phyloP scores from a whole-genome alignment of 768 basidiomycete species.

The Leucogyrophana mollusca region DNA sequence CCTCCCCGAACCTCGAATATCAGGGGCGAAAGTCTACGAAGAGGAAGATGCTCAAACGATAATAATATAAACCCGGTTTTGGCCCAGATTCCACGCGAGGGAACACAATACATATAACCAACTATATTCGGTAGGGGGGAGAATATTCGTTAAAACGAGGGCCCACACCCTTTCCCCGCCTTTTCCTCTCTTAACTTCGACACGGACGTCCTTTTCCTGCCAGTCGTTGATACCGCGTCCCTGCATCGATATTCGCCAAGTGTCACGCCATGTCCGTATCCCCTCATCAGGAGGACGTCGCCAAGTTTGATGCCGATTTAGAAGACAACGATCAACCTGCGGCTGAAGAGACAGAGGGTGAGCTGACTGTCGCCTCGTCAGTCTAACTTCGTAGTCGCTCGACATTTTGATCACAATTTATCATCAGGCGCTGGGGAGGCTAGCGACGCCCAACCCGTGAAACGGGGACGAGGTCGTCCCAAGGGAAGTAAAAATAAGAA shows the following conservation, averaged over 20 bases:
- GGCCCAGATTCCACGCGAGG: constrained; percentile 60
- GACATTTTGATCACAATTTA: constrained; percentile 15
- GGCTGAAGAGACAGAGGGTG: constrained; percentile 29
- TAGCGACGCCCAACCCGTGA: constrained; percentile 41
- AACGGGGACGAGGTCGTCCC: constrained; percentile 86
- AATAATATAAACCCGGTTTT: constrained; percentile 61
- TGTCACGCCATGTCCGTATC: constrained; percentile 58
- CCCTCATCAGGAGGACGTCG: constrained; percentile 51
- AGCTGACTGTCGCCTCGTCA: constrained; percentile 13
- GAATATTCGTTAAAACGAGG: constrained; percentile 77
- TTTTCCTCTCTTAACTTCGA: constrained; percentile 45
- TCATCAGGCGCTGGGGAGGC: constrained; percentile 40
- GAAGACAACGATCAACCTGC: constrained; percentile 47
- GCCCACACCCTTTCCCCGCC: constrained; percentile 62
- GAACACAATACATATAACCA: constrained; percentile 65
- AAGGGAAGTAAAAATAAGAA: constrained; percentile 84
- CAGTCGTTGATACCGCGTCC: constrained; percentile 18
- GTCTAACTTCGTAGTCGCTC: constrained; percentile 11
- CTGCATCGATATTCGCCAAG: constrained; percentile 24
- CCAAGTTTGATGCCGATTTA: constrained; percentile 59
- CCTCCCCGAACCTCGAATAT: constrained; percentile 45
- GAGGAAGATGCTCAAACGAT: constrained; percentile 48
- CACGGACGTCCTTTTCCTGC: constrained; percentile 27
- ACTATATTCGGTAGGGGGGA: constrained; percentile 69
- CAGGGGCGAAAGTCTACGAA: constrained; percentile 54